phyloP scores from a whole-genome alignment of 2,329 filamentous ascomycete genomes.

The Nemania abortiva region DNA sequence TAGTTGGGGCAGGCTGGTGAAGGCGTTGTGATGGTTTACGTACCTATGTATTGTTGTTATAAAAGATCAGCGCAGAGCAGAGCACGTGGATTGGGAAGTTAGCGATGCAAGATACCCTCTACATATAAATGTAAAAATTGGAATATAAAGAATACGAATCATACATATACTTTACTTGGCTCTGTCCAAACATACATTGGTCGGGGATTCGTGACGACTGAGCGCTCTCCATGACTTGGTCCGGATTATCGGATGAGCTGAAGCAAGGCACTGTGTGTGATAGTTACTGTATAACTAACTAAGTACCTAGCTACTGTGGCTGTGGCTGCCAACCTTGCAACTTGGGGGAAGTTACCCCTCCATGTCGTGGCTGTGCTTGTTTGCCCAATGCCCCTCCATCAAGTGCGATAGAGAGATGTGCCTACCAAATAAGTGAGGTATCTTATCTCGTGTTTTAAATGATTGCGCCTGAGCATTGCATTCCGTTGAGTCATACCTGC shows the following conservation, averaged over 20 bases:
- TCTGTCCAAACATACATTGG: no score
- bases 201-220: no score
- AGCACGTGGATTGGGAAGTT: background rate
- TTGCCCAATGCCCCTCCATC: conserved; percentile 20
- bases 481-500: conserved; percentile 2
- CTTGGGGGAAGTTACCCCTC: conserved; percentile 26
- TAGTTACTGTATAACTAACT: no score
- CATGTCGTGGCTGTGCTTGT: conserved; percentile 25
- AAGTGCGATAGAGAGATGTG: background rate
- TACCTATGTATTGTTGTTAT: background rate
- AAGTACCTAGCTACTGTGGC: no score
- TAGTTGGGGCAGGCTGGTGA: background rate
- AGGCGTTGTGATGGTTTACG: background rate
- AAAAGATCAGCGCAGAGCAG: background rate
- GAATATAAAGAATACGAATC: background rate
- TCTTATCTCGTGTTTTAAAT: background rate
- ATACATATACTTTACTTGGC: background rate
- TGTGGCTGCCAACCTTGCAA: no score
- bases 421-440: background rate
- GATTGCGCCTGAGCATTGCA: background rate
- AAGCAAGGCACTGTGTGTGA: no score
- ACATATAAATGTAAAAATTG: background rate
- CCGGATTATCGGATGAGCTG: no score
- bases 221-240: no score
- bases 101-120: conserved; percentile 10